These are phyloP conservation scores for Fusarium illudens DNA, from an alignment of 2,329 filamentous ascomycete species.

Conservation along the genomic window DNA sequence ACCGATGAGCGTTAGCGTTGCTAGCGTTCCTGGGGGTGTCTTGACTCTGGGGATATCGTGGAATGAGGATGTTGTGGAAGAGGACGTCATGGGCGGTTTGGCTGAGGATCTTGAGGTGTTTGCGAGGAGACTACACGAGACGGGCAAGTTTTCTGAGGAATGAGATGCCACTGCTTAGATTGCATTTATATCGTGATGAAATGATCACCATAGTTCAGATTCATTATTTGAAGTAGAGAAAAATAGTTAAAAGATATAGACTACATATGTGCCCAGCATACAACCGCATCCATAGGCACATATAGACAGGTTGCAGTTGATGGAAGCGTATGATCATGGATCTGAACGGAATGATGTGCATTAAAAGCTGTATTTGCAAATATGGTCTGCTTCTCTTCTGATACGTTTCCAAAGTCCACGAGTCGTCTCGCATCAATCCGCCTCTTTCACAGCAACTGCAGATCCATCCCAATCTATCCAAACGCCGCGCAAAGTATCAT, in stretches of 20 bases:
- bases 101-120: constrained; percentile 47
- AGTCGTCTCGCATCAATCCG: constrained; percentile 23
- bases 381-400: constrained; percentile 16
- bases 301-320: not conserved
- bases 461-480: constrained; percentile 40
- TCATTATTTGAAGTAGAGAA: not conserved
- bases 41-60: constrained; percentile 57
- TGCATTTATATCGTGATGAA: not conserved
- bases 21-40: constrained; percentile 53
- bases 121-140: constrained; percentile 32
- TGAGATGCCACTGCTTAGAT: not conserved
- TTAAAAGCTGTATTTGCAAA: constrained; percentile 36
- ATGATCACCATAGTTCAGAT: not conserved
- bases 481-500: constrained; percentile 42
- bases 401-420: constrained; percentile 5
- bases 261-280: not conserved
- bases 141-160: constrained; percentile 29
- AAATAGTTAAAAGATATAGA: not conserved
- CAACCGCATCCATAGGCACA: not conserved
- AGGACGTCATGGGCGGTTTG: constrained; percentile 49
- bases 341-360: constrained; percentile 16
- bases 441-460: constrained; percentile 28
- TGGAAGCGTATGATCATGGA: not conserved
- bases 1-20: constrained; percentile 56
- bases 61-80: constrained; percentile 56